Percentiles rank a stretch among this genome's conserved stretches.
Conservation (phyloP, 495 filamentous ascomycete species). For the Immersiella caudata region DNA sequence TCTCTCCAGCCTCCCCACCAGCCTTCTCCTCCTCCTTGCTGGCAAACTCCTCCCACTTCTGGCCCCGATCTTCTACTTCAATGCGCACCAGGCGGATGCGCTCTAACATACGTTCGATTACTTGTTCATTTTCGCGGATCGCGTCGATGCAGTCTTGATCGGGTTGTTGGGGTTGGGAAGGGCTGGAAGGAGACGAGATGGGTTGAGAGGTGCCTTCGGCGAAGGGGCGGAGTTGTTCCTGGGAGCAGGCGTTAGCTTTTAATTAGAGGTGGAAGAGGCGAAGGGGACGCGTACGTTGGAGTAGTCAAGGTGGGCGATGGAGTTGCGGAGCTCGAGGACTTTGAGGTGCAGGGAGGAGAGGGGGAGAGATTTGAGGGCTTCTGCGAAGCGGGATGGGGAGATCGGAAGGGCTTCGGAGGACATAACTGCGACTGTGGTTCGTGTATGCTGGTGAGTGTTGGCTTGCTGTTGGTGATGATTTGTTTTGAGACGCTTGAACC, state of each 20-base stretch:
- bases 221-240: constrained; percentile 66
- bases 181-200: constrained; percentile 21
- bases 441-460: not conserved
- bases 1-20: not conserved
- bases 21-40: constrained; percentile 35
- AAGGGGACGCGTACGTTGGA: no score
- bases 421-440: constrained; percentile 31
- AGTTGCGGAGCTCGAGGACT: constrained; percentile 79
- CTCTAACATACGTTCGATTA: constrained; percentile 73
- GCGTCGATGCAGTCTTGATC: constrained; percentile 70
- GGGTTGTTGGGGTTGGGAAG: constrained; percentile 56
- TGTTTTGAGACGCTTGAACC: constrained; percentile 12
- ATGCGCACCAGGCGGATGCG: constrained; percentile 66
- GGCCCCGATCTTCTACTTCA: constrained; percentile 77
- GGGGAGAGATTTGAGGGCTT: constrained; percentile 72
- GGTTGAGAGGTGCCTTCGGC: constrained; percentile 43
- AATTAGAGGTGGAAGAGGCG: no score
- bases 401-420: constrained; percentile 60
- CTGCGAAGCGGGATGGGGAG: constrained; percentile 63
- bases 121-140: constrained; percentile 73
- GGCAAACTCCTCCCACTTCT: constrained; percentile 65
- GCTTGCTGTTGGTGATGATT: constrained; percentile 6
- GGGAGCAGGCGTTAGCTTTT: no score
- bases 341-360: constrained; percentile 75
- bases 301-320: constrained; percentile 75